Evolutionary conservation across 805 yeast species (phyloP).

Genomic region (Myxozyma neglecta): DNA sequence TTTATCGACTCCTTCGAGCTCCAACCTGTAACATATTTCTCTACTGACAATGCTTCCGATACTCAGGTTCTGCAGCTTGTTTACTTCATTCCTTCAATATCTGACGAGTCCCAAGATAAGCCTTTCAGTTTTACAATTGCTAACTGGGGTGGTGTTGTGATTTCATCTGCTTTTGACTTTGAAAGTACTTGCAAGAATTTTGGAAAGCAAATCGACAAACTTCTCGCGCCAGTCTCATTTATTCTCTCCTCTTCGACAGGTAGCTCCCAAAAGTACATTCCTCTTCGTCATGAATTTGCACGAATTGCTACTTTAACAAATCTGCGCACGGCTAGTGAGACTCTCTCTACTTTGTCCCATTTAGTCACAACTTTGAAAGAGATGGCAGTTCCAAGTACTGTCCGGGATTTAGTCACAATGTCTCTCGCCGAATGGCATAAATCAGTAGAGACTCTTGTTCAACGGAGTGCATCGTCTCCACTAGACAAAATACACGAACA

Average conservation of each 20-base stretch:
- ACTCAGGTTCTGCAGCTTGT: slow-evolving; percentile 21
- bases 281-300: slow-evolving; percentile 42
- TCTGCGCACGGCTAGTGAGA: slow-evolving; percentile 61
- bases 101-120: background rate
- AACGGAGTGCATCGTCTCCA: background rate
- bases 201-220: slow-evolving; percentile 68
- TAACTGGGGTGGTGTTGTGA: slow-evolving; percentile 82
- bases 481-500: slow-evolving; percentile 1
- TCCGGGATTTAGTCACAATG: slow-evolving; percentile 55
- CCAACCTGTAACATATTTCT: slow-evolving; percentile 7
- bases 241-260: slow-evolving; percentile 18
- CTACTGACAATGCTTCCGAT: background rate
- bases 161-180: slow-evolving; percentile 40
- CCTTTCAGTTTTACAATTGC: slow-evolving; percentile 51
- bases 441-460: slow-evolving; percentile 40
- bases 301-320: slow-evolving; percentile 61
- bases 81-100: slow-evolving; percentile 8
- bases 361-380: slow-evolving; percentile 67
- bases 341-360: slow-evolving; percentile 69
- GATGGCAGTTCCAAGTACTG: slow-evolving; percentile 79
- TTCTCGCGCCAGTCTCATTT: slow-evolving; percentile 71
- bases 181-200: slow-evolving; percentile 64
- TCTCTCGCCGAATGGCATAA: slow-evolving; percentile 49
- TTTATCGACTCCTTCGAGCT: slow-evolving; percentile 23
- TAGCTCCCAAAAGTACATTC: background rate